Evolutionary conservation across 2,329 filamentous ascomycete species (phyloP), one percentile per base, ranked within the genome.

Genomic region (Elsinoe australis): DNA sequence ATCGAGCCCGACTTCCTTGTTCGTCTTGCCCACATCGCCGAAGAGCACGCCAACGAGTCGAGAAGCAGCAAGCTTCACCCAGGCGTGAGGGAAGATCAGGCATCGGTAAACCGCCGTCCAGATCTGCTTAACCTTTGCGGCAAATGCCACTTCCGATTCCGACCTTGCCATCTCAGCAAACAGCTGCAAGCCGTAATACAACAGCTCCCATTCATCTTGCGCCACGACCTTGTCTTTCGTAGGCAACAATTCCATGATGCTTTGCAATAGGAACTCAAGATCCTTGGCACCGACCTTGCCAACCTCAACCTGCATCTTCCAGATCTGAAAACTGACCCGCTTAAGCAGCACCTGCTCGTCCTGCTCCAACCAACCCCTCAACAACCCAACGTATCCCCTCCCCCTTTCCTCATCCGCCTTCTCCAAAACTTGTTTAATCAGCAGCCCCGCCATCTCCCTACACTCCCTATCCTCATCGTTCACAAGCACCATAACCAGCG

Each of bases 401-500:
- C 80, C 71, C 51, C 81, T 78, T 55, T 88, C 84, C 52, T 77
- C 76, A 60, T 90, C 84, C 1, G 88, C 82, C 57, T 82, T 80
- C 50, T 79, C 77, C 65, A 95, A 94, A 14, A 92, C 75, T 58
- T 85, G 82, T 59, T 85, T 87, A 49, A 96, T 71, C 35, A 98
- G 70, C 50, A 83, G 79, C 35, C 80, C 83, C 0, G 89, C 88
- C 64, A 90, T 82, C 52, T 88, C 78, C 22, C 86, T 81, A 64
- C 92, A 98, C 56, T 87, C 85, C 45, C 83, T 77, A 41, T 86
- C 87, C 47, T 94, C 85, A 52, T 98, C 92, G 57, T 95, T 95
- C 51, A 85, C 81, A 53, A 95, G 75, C 12, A 89, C 80, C 57
- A 95, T 79, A 44, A 95, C 80, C 4, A 98, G 67, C 0, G 89